phyloP scores from a whole-genome alignment of 2,329 filamentous ascomycete genomes.

The Aureobasidium sp. region DNA sequence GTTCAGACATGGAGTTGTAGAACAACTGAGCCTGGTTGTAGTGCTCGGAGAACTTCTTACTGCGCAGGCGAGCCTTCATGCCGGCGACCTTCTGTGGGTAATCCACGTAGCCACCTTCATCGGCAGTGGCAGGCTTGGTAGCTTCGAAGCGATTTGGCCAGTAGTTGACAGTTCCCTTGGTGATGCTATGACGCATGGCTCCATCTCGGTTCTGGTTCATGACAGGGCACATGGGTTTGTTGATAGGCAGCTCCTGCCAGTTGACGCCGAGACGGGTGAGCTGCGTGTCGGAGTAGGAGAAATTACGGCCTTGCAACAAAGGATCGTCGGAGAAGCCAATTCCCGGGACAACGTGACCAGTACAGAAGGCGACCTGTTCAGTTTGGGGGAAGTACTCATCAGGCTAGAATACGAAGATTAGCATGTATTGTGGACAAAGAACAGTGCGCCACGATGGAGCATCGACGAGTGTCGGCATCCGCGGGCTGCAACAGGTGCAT shows the following conservation, averaged over 20 bases:
- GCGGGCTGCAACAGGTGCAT: background rate
- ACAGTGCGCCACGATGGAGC: background rate
- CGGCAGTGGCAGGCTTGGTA: constrained; percentile 50
- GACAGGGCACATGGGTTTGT: constrained; percentile 63
- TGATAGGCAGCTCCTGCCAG: constrained; percentile 70
- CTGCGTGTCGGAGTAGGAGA: constrained; percentile 59
- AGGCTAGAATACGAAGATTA: background rate
- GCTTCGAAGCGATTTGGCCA: constrained; percentile 65
- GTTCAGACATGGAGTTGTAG: constrained; percentile 63
- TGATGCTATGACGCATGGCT: constrained; percentile 62
- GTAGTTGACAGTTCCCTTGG: constrained; percentile 65
- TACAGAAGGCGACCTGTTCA: constrained; percentile 77
- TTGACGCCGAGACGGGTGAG: constrained; percentile 62
- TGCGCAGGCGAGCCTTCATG: constrained; percentile 60
- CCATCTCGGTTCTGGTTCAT: constrained; percentile 73
- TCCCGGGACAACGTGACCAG: constrained; percentile 67
- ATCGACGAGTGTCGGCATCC: background rate
- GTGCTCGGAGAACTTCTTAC: constrained; percentile 69
- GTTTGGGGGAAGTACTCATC: constrained; percentile 78
- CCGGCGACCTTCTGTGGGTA: constrained; percentile 57
- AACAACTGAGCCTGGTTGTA: constrained; percentile 72
- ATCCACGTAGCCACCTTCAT: constrained; percentile 61
- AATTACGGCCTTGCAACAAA: constrained; percentile 64
- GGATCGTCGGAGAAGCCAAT: constrained; percentile 72
- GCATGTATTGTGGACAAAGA: background rate